A percentile compares a stretch with the other conserved stretches of the same genome.
Conservation (phyloP, 345 rosid species). For the Iberis pinnata region DNA sequence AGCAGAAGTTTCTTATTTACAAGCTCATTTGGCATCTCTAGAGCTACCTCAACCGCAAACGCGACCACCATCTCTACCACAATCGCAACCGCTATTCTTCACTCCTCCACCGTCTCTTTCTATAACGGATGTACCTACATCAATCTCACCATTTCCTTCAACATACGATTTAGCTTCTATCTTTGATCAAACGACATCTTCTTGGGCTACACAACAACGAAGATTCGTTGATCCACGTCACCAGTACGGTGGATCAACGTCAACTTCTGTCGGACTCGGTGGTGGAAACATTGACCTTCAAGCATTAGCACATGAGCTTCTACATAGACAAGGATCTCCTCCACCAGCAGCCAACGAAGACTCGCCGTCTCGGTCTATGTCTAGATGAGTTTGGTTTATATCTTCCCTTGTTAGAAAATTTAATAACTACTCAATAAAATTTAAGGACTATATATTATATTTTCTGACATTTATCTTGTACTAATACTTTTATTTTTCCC, state of each 20-base stretch:
- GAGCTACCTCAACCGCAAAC: conserved; percentile 52
- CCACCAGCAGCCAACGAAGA: conserved; percentile 42
- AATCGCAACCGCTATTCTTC: conserved; percentile 19
- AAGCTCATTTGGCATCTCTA: conserved; percentile 60
- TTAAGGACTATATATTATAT: conserved; percentile 13
- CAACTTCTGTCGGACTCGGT: conserved; percentile 26
- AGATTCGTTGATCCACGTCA: conserved; percentile 59
- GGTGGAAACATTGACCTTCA: conserved; percentile 71
- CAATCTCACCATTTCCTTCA: conserved; percentile 44
- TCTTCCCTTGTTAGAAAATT: conserved; percentile 5
- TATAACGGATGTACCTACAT: conserved; percentile 51
- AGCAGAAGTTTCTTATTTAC: conserved; percentile 79
- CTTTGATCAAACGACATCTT: conserved; percentile 52
- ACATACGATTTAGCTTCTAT: conserved; percentile 61
- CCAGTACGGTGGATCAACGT: conserved; percentile 33
- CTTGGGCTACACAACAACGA: conserved; percentile 54
- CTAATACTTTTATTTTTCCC: background rate
- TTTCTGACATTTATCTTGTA: conserved; percentile 19
- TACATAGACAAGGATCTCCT: conserved; percentile 60
- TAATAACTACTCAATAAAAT: conserved; percentile 11
- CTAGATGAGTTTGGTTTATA: conserved; percentile 28
- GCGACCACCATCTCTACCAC: conserved; percentile 35
- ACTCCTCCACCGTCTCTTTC: conserved; percentile 57
- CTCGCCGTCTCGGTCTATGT: conserved; percentile 50
- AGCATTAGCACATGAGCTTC: conserved; percentile 70